phyloP scores from a whole-genome alignment of 352 stramenopile genomes.

The Pythium utonaiense region DNA sequence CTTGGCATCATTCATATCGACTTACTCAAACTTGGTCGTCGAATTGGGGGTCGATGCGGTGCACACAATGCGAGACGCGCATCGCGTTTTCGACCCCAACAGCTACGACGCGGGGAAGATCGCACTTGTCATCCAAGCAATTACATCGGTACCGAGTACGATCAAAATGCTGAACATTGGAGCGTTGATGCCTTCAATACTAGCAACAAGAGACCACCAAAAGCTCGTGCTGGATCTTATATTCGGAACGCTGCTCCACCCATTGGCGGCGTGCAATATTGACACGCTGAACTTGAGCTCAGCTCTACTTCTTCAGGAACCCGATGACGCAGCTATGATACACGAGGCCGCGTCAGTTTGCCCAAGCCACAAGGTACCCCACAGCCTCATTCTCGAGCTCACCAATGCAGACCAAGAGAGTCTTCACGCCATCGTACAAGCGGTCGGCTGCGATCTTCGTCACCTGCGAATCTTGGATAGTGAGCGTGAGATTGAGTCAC shows the following conservation, averaged over 20 bases:
- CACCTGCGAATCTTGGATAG: conserved; percentile 9
- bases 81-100: neutral
- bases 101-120: neutral
- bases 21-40: conserved; percentile 3
- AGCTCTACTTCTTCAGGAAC: neutral
- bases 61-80: neutral
- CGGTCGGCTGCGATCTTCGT: neutral
- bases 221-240: neutral
- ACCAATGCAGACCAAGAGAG: conserved; percentile 2
- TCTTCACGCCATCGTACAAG: conserved; percentile 6
- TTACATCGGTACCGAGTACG: neutral
- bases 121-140: neutral
- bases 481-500: neutral
- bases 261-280: neutral
- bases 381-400: conserved; percentile 7
- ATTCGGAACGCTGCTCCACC: conserved; percentile 8
- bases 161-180: conserved; percentile 11
- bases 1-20: neutral
- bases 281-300: conserved; percentile 4
- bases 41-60: neutral
- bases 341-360: neutral
- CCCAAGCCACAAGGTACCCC: neutral
- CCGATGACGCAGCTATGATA: neutral
- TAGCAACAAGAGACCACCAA: neutral
- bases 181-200: neutral